Conservation (phyloP, 169 alveolate species). For the Plasmodium vinckei region DNA sequence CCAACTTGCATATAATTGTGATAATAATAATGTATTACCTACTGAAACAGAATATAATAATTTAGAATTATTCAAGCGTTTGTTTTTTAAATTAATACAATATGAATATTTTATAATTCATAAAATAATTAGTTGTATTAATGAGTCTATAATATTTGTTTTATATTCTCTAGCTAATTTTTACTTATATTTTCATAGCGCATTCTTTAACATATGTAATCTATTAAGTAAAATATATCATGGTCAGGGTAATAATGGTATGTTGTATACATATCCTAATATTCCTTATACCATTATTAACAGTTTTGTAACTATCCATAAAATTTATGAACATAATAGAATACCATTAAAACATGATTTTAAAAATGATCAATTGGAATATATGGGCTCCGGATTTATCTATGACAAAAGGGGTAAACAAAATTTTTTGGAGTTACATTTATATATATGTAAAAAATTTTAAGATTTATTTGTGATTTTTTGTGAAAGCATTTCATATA, state of each 20-base stretch:
- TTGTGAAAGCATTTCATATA: no score
- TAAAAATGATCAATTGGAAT: constrained; percentile 37
- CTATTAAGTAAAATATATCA: constrained; percentile 8
- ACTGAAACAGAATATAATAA: background rate
- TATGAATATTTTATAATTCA: constrained; percentile 11
- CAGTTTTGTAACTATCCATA: constrained; percentile 66
- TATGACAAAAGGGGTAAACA: constrained; percentile 57
- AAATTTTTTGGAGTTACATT: background rate
- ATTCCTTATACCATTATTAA: constrained; percentile 22
- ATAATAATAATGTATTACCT: background rate
- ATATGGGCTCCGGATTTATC: constrained; percentile 64
- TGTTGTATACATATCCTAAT: background rate
- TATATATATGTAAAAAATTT: background rate
- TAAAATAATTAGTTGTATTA: constrained; percentile 20
- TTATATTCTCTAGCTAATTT: constrained; percentile 14
- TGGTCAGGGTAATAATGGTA: no score
- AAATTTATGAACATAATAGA: constrained; percentile 14
- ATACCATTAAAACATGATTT: constrained; percentile 17
- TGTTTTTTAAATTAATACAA: constrained; percentile 11
- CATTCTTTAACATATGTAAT: constrained; percentile 5
- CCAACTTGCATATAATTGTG: background rate
- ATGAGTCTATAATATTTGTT: constrained; percentile 16
- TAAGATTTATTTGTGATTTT: background rate
- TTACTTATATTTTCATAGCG: constrained; percentile 9
- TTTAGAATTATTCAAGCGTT: background rate